Conservation (phyloP, 2,329 filamentous ascomycete species). For the Ophiostoma himal-ulmi region DNA sequence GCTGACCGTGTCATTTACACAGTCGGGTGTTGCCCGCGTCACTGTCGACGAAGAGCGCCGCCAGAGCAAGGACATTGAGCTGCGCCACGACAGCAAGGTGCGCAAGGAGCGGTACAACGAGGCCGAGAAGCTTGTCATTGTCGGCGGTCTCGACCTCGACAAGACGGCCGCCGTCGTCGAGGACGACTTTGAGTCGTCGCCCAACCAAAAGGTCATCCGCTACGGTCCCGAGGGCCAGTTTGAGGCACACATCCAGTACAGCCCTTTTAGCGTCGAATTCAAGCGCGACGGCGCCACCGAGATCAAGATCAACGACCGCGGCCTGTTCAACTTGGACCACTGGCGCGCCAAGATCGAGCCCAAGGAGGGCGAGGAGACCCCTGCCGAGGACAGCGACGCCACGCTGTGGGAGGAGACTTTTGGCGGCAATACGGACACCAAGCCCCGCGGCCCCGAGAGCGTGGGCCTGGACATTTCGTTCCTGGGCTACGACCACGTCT, state of each 20-base stretch:
- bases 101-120: constrained; percentile 95
- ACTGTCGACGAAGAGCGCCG: constrained; percentile 88
- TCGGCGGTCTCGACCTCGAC: constrained; percentile 71
- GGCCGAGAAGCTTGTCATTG: constrained; percentile 76
- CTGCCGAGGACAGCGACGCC: constrained; percentile 61
- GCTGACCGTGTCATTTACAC: constrained; percentile 78
- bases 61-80: constrained; percentile 78
- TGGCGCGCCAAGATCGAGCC: constrained; percentile 83
- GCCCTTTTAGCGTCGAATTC: constrained; percentile 82
- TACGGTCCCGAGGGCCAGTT: constrained; percentile 73
- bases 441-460: constrained; percentile 91
- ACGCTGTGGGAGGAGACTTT: constrained; percentile 99
- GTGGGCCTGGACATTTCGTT: constrained; percentile 88
- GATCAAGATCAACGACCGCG: constrained; percentile 83
- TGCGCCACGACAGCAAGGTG: constrained; percentile 75
- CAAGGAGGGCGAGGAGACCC: constrained; percentile 45
- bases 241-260: constrained; percentile 75
- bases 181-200: constrained; percentile 55
- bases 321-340: constrained; percentile 87
- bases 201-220: constrained; percentile 42
- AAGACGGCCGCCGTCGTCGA: constrained; percentile 67
- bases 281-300: constrained; percentile 75
- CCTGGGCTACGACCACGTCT: constrained; percentile 85
- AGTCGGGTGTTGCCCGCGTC: constrained; percentile 82
- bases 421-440: constrained; percentile 89